Evolutionary conservation across 768 basidiomycete genomes (phyloP).

Genomic region (Pisolithus orientalis): DNA sequence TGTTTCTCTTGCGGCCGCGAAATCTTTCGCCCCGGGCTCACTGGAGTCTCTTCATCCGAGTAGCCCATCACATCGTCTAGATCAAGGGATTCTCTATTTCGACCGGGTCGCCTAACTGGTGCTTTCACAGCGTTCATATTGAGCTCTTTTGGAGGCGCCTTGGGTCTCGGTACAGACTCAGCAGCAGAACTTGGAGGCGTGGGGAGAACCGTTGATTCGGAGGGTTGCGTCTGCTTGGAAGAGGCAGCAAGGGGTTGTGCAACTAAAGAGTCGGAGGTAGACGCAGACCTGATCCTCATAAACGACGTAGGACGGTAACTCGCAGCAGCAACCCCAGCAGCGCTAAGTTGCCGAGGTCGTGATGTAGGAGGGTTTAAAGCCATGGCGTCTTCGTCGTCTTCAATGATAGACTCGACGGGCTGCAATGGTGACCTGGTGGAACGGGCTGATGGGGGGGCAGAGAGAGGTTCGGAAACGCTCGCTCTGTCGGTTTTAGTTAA

Average conservation of each 20-base stretch:
- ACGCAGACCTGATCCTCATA: slow-evolving; percentile 24
- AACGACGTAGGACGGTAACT: slow-evolving; percentile 20
- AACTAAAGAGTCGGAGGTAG: slow-evolving; percentile 25
- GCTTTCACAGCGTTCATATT: slow-evolving; percentile 21
- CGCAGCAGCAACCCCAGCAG: slow-evolving; percentile 38
- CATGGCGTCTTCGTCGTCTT: slow-evolving; percentile 47
- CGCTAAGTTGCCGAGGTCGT: slow-evolving; percentile 42
- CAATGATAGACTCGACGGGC: slow-evolving; percentile 57
- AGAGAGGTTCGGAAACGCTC: slow-evolving; percentile 11
- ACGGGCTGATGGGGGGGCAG: slow-evolving; percentile 19
- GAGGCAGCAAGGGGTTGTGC: slow-evolving; percentile 4
- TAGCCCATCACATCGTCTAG: slow-evolving; percentile 70
- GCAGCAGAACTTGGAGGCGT: slow-evolving; percentile 21
- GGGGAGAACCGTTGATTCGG: slow-evolving; percentile 24
- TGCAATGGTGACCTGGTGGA: slow-evolving; percentile 35
- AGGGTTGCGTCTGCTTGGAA: slow-evolving; percentile 24
- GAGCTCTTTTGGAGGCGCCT: slow-evolving; percentile 22
- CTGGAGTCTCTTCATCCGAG: slow-evolving; percentile 53
- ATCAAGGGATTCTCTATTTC: slow-evolving; percentile 63
- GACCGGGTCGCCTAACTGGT: slow-evolving; percentile 41
- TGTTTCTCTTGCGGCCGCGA: slow-evolving; percentile 32
- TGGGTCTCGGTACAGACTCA: slow-evolving; percentile 15
- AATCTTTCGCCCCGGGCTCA: slow-evolving; percentile 28
- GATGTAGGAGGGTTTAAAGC: slow-evolving; percentile 29
- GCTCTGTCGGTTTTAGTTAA: slow-evolving; percentile 18